These are phyloP conservation scores for Prosopis cineraria DNA, from an alignment of 306 rosid species.

Conservation along the genomic window DNA sequence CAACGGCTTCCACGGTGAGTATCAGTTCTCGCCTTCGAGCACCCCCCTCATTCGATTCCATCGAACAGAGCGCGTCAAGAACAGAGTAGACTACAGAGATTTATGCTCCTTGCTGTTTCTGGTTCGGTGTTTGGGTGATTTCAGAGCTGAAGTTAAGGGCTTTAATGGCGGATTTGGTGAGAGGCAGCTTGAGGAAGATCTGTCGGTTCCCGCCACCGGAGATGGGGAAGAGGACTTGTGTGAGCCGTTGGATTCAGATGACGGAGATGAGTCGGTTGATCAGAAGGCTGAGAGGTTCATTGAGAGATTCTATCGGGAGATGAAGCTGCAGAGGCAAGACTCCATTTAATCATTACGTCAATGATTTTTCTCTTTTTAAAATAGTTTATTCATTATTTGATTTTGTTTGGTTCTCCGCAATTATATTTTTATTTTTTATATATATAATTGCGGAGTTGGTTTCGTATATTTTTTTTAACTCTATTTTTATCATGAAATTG, in stretches of 20 bases:
- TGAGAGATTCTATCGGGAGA: constrained; percentile 60
- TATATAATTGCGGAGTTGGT: constrained; percentile 33
- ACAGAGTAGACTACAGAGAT: constrained; percentile 13
- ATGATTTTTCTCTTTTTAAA: not conserved
- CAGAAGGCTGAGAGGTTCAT: constrained; percentile 70
- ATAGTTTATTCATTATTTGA: constrained; percentile 3
- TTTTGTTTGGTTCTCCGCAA: constrained; percentile 30
- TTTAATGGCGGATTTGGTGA: constrained; percentile 22
- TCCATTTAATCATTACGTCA: constrained; percentile 28
- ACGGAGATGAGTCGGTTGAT: constrained; percentile 64
- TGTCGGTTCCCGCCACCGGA: constrained; percentile 29
- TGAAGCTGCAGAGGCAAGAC: constrained; percentile 59
- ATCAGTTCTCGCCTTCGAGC: constrained; percentile 57
- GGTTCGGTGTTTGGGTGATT: constrained; percentile 46
- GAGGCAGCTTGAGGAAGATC: constrained; percentile 42
- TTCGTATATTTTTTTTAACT: not conserved
- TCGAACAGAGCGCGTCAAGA: constrained; percentile 16
- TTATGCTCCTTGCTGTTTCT: constrained; percentile 50
- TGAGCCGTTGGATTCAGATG: constrained; percentile 42
- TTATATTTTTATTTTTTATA: constrained; percentile 15
- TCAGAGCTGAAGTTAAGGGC: constrained; percentile 29
- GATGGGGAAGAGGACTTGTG: constrained; percentile 30
- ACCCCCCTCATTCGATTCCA: constrained; percentile 50
- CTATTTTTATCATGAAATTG: not conserved
- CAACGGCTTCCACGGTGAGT: constrained; percentile 42